A percentile compares a stretch with the other conserved stretches of the same genome.
Evolutionary conservation across 148 eudicot genomes (phyloP).

Genomic region (Pouteria glomerata): DNA sequence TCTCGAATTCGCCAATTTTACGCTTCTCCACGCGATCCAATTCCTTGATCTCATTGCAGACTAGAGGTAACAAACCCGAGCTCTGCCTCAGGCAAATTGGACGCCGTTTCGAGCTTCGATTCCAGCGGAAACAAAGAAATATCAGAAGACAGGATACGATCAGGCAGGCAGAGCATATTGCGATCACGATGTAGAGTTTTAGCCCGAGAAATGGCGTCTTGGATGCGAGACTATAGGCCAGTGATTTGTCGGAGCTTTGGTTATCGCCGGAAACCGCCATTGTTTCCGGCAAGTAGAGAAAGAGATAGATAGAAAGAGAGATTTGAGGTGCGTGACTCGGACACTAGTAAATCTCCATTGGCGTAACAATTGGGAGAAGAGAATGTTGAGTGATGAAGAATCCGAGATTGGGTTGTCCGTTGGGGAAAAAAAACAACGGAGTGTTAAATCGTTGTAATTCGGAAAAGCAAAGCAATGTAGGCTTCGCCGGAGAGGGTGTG

Average conservation of each 20-base stretch:
- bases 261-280: constrained; percentile 31
- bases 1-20: constrained; percentile 14
- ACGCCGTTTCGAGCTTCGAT: constrained; percentile 17
- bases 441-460: background rate
- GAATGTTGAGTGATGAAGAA: background rate
- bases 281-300: background rate
- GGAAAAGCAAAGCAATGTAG: background rate
- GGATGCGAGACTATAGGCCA: constrained; percentile 22
- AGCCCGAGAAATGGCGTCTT: constrained; percentile 42
- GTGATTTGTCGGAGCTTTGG: constrained; percentile 7
- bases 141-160: constrained; percentile 25
- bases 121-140: constrained; percentile 30
- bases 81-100: constrained; percentile 23
- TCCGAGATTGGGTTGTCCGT: background rate
- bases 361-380: background rate
- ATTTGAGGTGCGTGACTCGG: too few relatives aligned
- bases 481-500: background rate
- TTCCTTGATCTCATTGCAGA: constrained; percentile 26
- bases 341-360: background rate
- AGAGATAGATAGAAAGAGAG: too few relatives aligned
- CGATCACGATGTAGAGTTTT: constrained; percentile 50
- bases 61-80: constrained; percentile 52
- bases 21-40: constrained; percentile 12
- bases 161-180: constrained; percentile 17
- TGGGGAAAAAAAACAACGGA: background rate